Evolutionary conservation across 148 eudicot genomes (phyloP), one percentile per base, ranked within the genome.

Genomic region (Rhododendron simsii): DNA sequence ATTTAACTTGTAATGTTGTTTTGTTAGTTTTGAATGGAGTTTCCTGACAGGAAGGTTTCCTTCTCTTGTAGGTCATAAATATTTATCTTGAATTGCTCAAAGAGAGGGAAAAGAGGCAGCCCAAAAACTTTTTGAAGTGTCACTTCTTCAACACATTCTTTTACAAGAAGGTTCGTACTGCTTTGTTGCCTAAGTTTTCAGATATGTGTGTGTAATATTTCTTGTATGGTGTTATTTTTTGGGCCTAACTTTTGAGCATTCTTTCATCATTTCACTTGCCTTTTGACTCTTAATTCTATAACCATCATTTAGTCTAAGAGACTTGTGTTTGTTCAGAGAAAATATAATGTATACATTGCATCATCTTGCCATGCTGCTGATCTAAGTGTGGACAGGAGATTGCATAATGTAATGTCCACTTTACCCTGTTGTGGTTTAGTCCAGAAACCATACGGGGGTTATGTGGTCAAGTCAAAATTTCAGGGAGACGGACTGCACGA

Each of bases 101-200:
- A 89, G 99, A 95, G 88, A 93, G 99, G 90, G 99, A 97, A 90
- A 93, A 86, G 83, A 93, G 98, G 89, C 96, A 93, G 82, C 98
- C 98, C 11, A 48, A 93, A 85, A 94, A 91, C 88, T 97, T 92
- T 85, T 87, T 97, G 90, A 97, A 91, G 84, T 97, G 99, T 86
- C 99, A 97, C 91, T 97, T 97, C 93, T 95, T 97, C 89, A 97
- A 91, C 87, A 97, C 98, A 33, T 97, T 97, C 90, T 97, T 97
- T 86, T 97, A 97, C 85, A 97, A 97, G 87, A 97, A 94, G 98
- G 99, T 97, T 84, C 45, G 98, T 89, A 16, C 61, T 87, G 77
- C 53, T 84, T 79, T 86, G 20, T 76, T 9, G 12, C 75, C 26
- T 55, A 53, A 78, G 4, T 73, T 50, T 39, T 65, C 8, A 45